Evolutionary conservation across 2,329 filamentous ascomycete genomes (phyloP).

Genomic region (Colletotrichum coccodes): DNA sequence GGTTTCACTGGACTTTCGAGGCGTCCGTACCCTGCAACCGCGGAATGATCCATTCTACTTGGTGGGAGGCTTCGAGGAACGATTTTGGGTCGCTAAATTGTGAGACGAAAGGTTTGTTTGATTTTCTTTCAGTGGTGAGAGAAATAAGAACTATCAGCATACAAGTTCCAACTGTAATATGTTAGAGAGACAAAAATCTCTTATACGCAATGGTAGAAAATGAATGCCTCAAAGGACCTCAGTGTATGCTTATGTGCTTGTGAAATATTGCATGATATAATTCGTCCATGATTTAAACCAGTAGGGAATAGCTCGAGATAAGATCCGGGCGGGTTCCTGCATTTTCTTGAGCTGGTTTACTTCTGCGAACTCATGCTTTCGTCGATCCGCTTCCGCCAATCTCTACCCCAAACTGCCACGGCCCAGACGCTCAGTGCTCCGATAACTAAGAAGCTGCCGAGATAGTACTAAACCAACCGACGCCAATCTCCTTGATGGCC

Average conservation of each 20-base stretch:
- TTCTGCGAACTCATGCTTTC: not conserved
- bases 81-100: not conserved
- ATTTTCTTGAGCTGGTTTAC: not conserved
- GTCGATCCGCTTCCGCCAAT: constrained; percentile 16
- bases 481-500: constrained; percentile 77
- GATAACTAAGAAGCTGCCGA: constrained; percentile 37
- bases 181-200: too few relatives aligned
- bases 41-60: not conserved
- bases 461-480: constrained; percentile 85
- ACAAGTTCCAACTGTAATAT: too few relatives aligned
- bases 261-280: too few relatives aligned
- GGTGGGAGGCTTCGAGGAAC: not conserved
- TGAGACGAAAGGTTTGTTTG: not conserved
- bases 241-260: too few relatives aligned
- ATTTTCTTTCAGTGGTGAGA: not conserved
- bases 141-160: too few relatives aligned
- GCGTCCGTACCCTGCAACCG: not conserved
- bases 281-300: too few relatives aligned
- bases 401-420: constrained; percentile 24
- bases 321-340: too few relatives aligned
- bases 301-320: not conserved
- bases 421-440: constrained; percentile 35
- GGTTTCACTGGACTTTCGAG: not conserved
- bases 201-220: too few relatives aligned
- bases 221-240: too few relatives aligned